phyloP scores from a whole-genome alignment of 2,329 filamentous ascomycete species.

The Purpureocillium lavendulum region DNA sequence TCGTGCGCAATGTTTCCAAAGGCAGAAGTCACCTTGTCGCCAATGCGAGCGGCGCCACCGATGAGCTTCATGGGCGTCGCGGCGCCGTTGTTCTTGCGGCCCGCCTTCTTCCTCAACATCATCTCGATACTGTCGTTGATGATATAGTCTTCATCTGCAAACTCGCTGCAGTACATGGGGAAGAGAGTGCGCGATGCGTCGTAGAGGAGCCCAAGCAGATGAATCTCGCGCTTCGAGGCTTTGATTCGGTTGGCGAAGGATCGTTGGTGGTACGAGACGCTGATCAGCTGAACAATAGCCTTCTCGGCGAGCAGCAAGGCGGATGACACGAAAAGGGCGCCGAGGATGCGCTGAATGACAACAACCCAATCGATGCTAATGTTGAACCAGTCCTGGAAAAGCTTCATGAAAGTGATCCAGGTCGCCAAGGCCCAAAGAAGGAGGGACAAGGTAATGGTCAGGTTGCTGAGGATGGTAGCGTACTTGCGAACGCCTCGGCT shows the following conservation, averaged over 20 bases:
- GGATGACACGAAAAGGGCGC: slow-evolving; percentile 58
- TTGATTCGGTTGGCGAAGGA: slow-evolving; percentile 79
- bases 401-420: slow-evolving; percentile 52
- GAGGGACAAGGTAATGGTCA: slow-evolving; percentile 59
- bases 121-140: slow-evolving; percentile 80
- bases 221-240: slow-evolving; percentile 79
- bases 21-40: slow-evolving; percentile 86
- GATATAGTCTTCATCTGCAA: slow-evolving; percentile 82
- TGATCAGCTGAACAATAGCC: slow-evolving; percentile 71
- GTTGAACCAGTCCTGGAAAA: slow-evolving; percentile 29
- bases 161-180: slow-evolving; percentile 86
- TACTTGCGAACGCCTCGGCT: slow-evolving; percentile 65
- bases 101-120: slow-evolving; percentile 48
- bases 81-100: slow-evolving; percentile 44
- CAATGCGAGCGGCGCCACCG: slow-evolving; percentile 68
- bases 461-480: slow-evolving; percentile 52
- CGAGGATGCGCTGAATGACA: slow-evolving; percentile 56
- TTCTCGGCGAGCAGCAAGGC: slow-evolving; percentile 70
- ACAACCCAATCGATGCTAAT: slow-evolving; percentile 41
- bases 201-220: slow-evolving; percentile 75
- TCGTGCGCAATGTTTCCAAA: slow-evolving; percentile 92
- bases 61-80: slow-evolving; percentile 74
- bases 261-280: slow-evolving; percentile 76
- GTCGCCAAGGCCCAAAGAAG: slow-evolving; percentile 60
- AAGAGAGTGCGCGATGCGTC: slow-evolving; percentile 85